These are phyloP conservation scores for Meyerozyma athensensis DNA, from an alignment of 1,139 yeast genomes.

Conservation along the genomic window DNA sequence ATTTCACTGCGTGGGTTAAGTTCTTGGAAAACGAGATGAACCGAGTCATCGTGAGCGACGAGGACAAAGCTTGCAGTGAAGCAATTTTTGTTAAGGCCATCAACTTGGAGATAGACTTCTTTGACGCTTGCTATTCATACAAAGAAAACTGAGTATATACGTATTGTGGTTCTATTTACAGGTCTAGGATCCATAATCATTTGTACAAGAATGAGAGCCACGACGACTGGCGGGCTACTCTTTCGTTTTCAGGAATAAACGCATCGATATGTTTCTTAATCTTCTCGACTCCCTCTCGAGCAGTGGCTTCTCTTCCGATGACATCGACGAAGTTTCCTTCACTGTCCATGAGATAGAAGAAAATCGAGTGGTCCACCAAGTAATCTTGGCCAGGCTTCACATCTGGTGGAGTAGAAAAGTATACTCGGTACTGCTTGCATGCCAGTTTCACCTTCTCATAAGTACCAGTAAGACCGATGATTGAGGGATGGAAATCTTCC, in stretches of 20 bases:
- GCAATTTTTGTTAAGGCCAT: conserved; percentile 29
- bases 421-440: conserved; percentile 87
- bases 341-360: conserved; percentile 93
- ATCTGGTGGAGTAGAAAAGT: conserved; percentile 92
- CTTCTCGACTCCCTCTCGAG: conserved; percentile 72
- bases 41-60: conserved; percentile 17
- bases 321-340: conserved; percentile 95
- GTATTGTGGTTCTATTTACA: not conserved
- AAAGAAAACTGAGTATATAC: conserved; percentile 5
- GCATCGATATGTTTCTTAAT: conserved; percentile 74
- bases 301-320: conserved; percentile 84
- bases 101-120: conserved; percentile 40
- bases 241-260: conserved; percentile 63
- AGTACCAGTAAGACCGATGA: conserved; percentile 86
- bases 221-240: conserved; percentile 54
- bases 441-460: conserved; percentile 78
- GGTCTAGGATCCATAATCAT: conserved; percentile 10
- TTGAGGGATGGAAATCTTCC: conserved; percentile 81
- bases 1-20: conserved; percentile 41
- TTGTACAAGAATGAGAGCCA: conserved; percentile 53
- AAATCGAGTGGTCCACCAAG: conserved; percentile 92
- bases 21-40: conserved; percentile 43
- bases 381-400: conserved; percentile 95
- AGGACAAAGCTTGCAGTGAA: conserved; percentile 21
- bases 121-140: conserved; percentile 41